These are phyloP conservation scores for Jamesozyma hellenica DNA, from an alignment of 805 yeast species.

Conservation along the genomic window DNA sequence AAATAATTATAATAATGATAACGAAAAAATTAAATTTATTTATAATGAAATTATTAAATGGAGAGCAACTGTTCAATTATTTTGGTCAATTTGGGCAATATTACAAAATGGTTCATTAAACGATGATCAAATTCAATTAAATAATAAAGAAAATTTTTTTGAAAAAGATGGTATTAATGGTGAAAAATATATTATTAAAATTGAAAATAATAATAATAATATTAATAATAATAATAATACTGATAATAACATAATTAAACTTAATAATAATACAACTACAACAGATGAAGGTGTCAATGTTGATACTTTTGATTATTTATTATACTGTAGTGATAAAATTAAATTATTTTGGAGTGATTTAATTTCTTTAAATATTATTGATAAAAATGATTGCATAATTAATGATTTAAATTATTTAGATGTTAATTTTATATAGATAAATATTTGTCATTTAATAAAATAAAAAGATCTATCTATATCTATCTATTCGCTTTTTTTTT, in stretches of 20 bases:
- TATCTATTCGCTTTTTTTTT: no score
- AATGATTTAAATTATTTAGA: conserved; percentile 3
- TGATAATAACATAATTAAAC: not conserved
- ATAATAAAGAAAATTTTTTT: conserved; percentile 27
- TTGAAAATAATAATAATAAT: conserved; percentile 15
- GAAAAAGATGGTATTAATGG: conserved; percentile 43
- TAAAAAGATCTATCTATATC: no score
- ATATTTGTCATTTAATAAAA: no score
- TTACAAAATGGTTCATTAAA: conserved; percentile 52
- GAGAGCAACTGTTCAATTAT: conserved; percentile 70
- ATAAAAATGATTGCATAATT: conserved; percentile 16
- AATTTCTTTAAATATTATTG: conserved; percentile 45
- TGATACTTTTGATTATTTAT: conserved; percentile 70
- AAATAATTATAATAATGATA: conserved; percentile 57
- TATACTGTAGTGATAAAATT: conserved; percentile 67
- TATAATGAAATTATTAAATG: conserved; percentile 61
- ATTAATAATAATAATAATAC: conserved; percentile 20
- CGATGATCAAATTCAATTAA: conserved; percentile 2
- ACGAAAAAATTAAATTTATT: conserved; percentile 30
- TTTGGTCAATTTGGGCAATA: conserved; percentile 91
- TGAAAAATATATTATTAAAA: conserved; percentile 35
- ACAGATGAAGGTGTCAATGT: conserved; percentile 27
- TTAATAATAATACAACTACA: no score
- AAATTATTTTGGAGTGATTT: conserved; percentile 68
- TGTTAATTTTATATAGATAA: not conserved